Evolutionary conservation across 768 basidiomycete species (phyloP), one percentile per base, ranked within the genome.

Genomic region (Leccinum aurantiacum): DNA sequence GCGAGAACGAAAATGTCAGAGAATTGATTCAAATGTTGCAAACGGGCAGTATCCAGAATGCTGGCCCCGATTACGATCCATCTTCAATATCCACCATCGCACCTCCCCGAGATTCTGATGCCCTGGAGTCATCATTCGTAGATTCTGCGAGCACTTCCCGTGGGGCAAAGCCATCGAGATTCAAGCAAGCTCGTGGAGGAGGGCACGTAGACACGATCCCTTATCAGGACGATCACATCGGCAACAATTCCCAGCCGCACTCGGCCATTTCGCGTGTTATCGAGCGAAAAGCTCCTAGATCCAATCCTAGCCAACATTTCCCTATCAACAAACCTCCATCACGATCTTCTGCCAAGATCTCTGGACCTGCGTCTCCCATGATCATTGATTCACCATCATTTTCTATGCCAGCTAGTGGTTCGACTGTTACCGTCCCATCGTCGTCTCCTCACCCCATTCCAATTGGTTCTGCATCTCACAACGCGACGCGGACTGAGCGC

Each of bases 21-120:
- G 84, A 85, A 61, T 71, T 84, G 8, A 66, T 84, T 29, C 80
- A 83, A 22, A 76, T 86, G 49, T 64, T 87, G 53, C 77, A 72
- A 60, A 79, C 78, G 62, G 83, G 83, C 24, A 75, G 79, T 56
- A 69, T 85, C 15, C 80, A 82, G 56, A 87, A 87, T 64, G 65
- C 79, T 24, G 86, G 85, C 22, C 81, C 82, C 6, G 71, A 80
- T 60, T 76, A 77, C 13, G 65, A 54, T 9, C 44, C 61, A 50
- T 47, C 61, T 8, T 38, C 62, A 41, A 27, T 44, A 53, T 51
- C 63, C 29, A 41, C 24, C 33, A 6, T 35, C 22, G 4, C 37
- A 24, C 10, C 53, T 53, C 58, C 47, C 11, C 13, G 10, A 22
- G n/a, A 27, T 22, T 11, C 47, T 24, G 53, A 54, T 22, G 17